A percentile compares a stretch with the other conserved stretches of the same genome.
Evolutionary conservation across 164 flowering plant genomes (phyloP).

Genomic region (Protea cynaroides): DNA sequence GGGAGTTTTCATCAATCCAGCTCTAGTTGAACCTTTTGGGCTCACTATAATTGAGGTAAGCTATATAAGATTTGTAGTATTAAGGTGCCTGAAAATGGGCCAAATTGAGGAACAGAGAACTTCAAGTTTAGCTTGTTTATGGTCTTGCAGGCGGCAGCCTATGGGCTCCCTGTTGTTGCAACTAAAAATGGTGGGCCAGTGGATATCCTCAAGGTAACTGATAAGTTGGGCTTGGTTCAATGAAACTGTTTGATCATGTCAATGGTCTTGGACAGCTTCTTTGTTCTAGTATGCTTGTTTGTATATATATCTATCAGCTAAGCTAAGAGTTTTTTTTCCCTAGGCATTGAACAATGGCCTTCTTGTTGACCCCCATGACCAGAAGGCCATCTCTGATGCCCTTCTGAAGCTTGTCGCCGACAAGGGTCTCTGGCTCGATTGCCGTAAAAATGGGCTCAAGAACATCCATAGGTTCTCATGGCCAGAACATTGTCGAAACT

Average conservation of each 20-base stretch:
- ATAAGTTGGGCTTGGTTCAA: too few species aligned
- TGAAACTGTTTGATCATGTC: too few species aligned
- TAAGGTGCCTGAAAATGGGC: not conserved
- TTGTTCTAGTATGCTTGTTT: not conserved
- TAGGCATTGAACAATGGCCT: constrained; percentile 71
- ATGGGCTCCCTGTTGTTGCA: constrained; percentile 68
- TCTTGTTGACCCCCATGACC: constrained; percentile 71
- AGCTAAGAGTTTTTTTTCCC: constrained; percentile 4
- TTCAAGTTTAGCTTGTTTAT: not conserved
- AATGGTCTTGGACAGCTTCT: not conserved
- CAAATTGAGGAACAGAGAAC: too few species aligned
- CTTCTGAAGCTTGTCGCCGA: constrained; percentile 74
- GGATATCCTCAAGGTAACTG: constrained; percentile 55
- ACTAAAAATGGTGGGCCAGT: constrained; percentile 80
- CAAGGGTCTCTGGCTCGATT: constrained; percentile 60
- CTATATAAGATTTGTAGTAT: not conserved
- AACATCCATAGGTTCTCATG: constrained; percentile 76
- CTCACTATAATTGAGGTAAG: constrained; percentile 45
- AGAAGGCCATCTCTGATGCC: constrained; percentile 63
- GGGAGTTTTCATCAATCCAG: constrained; percentile 81
- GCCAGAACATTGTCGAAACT: constrained; percentile 77
- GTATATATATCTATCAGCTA: not conserved
- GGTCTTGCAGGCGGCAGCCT: constrained; percentile 62
- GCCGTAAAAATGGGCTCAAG: constrained; percentile 59
- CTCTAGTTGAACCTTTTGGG: constrained; percentile 75